These are phyloP conservation scores for Cyberlindnera meyerae DNA, from an alignment of 805 yeast species.

Conservation along the genomic window DNA sequence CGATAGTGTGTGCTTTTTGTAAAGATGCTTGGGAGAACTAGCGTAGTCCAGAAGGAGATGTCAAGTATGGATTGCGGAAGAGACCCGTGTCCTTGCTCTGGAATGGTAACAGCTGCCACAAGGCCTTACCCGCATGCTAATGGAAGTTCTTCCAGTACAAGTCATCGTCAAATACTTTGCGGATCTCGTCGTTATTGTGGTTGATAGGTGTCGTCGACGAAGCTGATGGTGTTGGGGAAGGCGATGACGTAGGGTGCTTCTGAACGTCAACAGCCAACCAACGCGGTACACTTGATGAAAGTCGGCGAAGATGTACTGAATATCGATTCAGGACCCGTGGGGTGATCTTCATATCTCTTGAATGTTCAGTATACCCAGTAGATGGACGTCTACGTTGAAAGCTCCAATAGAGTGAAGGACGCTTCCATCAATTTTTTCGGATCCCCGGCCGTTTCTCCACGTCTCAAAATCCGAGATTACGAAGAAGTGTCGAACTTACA, in stretches of 20 bases:
- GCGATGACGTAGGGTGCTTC: neutral
- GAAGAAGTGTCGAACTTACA: too few species aligned
- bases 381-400: too few species aligned
- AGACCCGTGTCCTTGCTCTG: constrained; percentile 48
- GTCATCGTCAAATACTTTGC: constrained; percentile 57
- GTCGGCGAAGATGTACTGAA: too few species aligned
- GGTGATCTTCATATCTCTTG: too few species aligned
- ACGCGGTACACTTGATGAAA: too few species aligned
- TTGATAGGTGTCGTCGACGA: constrained; percentile 5
- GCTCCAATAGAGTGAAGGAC: too few species aligned
- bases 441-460: too few species aligned
- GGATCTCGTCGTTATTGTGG: constrained; percentile 27
- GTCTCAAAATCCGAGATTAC: too few species aligned
- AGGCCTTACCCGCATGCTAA: constrained; percentile 3
- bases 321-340: too few species aligned
- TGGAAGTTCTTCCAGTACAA: constrained; percentile 51
- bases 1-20: constrained; percentile 57
- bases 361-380: too few species aligned
- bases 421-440: too few species aligned
- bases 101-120: constrained; percentile 10
- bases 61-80: constrained; percentile 67
- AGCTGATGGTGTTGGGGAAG: neutral
- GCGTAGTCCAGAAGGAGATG: constrained; percentile 63
- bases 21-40: constrained; percentile 64
- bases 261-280: too few species aligned